Base-by-base conservation (phyloP, 2,329 filamentous ascomycete genomes). In the Neonectria punicea region DNA sequence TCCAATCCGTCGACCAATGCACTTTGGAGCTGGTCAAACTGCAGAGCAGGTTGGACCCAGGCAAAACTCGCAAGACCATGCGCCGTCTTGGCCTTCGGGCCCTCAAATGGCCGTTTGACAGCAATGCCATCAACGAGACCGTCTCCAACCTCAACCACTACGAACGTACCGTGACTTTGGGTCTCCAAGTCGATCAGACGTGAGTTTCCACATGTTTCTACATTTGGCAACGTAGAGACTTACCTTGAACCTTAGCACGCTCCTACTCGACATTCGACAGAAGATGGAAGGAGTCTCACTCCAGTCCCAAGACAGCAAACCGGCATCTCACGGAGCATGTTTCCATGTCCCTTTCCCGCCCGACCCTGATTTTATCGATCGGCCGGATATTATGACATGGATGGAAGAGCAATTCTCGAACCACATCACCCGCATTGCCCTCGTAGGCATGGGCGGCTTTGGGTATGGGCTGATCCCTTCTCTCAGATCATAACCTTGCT, bases 401-500 rank as follows among this genome's bases (percentile, higher is more conserved):
- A 58, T 79, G n/a, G 53, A 57, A 13, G n/a, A 68, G 25, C 65
- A 67, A 64, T 75, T 68, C 36, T 62, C 59, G 5, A 36, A 65
- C 14, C 65, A 67, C 3, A 43, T 51, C 1, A 39, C 59, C 1
- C 73, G 74, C 1, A 69, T 77, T 7, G 76, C 76, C 4, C 71
- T 80, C 9, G 70, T 77, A 0, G 79, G 79, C 25, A 61, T 80
- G 3, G 79, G 78, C 2, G 78, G 79, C 22, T 70, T 78, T 47
- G 66, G 79, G 55, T 69, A 61, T 5, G n/a, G 7, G 4, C 20
- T 6, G 16, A 41, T n/a, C 4, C 14, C 16, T 6, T n/a, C 36
- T n/a, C 36, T 41, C 8, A 9, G 9, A 9, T 7, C 16, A n/a
- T n/a, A 41, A 16, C 8, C 7, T n/a, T 41, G 7, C 36, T 41